Evolutionary conservation across 176 grass and related monocot genomes (phyloP), one percentile per base, ranked within the genome.

Genomic region (Triticum turgidum): DNA sequence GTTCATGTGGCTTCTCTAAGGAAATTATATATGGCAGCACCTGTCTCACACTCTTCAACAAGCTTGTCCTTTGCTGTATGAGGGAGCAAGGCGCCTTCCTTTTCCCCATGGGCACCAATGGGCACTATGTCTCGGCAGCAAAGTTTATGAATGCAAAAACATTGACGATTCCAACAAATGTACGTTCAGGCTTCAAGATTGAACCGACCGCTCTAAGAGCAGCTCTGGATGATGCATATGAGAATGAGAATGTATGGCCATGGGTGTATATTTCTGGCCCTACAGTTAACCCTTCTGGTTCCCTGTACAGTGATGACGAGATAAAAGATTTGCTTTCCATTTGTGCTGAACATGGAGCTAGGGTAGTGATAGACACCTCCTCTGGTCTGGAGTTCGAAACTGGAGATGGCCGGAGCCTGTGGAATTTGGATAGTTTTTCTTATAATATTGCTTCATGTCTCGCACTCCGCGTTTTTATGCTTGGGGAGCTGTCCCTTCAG

Each of bases 221-320:
- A 61, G 73, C 91, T n/a, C 82, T 98, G 41, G 85, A 87, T 52
- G 49, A 52, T 52, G 49, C 49, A 52, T 52, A 6, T 52, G 49
- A 52, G 49, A 52, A 52, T 52, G 49, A 52, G 77, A 86, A 78
- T 20, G 87, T 96, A 83, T 85, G 59, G 72, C 93, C 97, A 22
- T 98, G 97, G 97, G 86, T 96, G 54, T 98, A 96, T 78, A 88
- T 98, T 33, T 96, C 70, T 20, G 97, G 94, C n/a, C 97, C 94
- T 81, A 98, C 97, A 69, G 77, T 94, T 70, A 96, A 91, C 79
- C 97, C 94, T 80, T 94, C 90, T 25, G 97, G 97, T 64, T 92
- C 88, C 39, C 85, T 98, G 80, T 98, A 98, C 88, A 93, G 82
- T 47, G 77, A 94, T 67, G 75, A 38, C 29, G 90, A 96, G 70